phyloP scores from a whole-genome alignment of 169 alveolate genomes.

The Eimeria praecox region DNA sequence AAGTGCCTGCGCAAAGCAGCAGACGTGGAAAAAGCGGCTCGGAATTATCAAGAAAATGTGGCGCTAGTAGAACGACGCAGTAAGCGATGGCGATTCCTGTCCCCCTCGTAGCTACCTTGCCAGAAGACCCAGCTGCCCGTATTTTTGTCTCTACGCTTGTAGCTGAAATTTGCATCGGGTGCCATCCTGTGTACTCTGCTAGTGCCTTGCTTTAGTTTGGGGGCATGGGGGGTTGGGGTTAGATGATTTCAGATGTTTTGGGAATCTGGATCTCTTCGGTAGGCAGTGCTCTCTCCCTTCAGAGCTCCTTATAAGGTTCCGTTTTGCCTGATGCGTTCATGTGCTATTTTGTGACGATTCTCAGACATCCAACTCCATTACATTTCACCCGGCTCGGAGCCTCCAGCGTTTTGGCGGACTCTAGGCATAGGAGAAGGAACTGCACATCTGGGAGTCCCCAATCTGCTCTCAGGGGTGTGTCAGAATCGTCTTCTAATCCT shows the following conservation, averaged over 20 bases:
- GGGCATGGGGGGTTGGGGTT: neutral
- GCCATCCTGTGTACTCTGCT: neutral
- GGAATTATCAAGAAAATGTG: slow-evolving; percentile 50
- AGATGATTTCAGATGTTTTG: neutral
- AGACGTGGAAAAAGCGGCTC: slow-evolving; percentile 48
- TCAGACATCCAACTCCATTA: slow-evolving; percentile 42
- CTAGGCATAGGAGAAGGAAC: slow-evolving; percentile 30
- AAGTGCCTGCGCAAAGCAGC: slow-evolving; percentile 63
- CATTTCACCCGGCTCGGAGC: slow-evolving; percentile 58
- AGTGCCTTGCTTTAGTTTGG: neutral
- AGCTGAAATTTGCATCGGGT: neutral
- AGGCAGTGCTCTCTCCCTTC: too few relatives aligned
- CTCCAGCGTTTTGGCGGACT: slow-evolving; percentile 51
- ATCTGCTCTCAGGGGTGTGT: slow-evolving; percentile 49
- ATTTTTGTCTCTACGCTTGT: neutral
- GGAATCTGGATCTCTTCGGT: neutral
- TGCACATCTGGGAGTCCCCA: slow-evolving; percentile 58
- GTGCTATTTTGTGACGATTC: neutral
- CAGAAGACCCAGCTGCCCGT: neutral
- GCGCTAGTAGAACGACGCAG: slow-evolving; percentile 61
- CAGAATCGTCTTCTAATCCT: neutral
- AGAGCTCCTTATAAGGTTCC: too few relatives aligned
- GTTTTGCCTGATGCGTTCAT: neutral
- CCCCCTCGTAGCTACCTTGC: neutral
- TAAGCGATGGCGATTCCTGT: neutral